Evolutionary conservation across 2,329 filamentous ascomycete genomes (phyloP), one percentile per base, ranked within the genome.

Genomic region (Torrubiella hemipterigena): DNA sequence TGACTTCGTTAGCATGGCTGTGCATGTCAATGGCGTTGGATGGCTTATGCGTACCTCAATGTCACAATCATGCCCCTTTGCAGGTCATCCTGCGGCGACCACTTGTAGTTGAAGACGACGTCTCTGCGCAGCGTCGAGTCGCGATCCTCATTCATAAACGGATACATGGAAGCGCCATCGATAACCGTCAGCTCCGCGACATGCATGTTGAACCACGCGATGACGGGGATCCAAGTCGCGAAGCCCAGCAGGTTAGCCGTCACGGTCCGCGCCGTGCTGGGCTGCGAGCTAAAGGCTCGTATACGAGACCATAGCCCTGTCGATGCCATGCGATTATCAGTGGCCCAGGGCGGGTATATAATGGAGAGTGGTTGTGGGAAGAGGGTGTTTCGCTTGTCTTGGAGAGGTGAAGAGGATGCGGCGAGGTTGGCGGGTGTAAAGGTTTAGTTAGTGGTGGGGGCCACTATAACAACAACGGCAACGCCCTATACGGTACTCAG

Each of bases 21-120:
- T 22, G 13, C 11, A 24, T 7, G 17, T 17, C 26, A 17, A 30
- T 16, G 27, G 15, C 24, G 7, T 22, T n/a, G 20, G 12, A 14
- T 17, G 13, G 4, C 15, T 11, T 3, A 15, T n/a, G 45, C 64
- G 16, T 51, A 79, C 76, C 71, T 63, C 45, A 86, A 74, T 9
- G 75, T 77, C 34, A 89, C 75, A 27, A 89, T 59, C 74, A 85
- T 84, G 34, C 83, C 83, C 38, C 80, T 65, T 48, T 72, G 56
- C 22, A 87, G 47, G 17, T 67, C 61, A 28, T 69, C 56, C 35
- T 68, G 64, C 16, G 73, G 65, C 37, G 68, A 66, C 51, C 68
- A 66, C 48, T 77, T 79, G 46, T 60, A 66, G 33, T 67, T 71
- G 39, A 77, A 51, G 19, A 74, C 67, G n/a, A 70, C 37, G 39